phyloP scores from a whole-genome alignment of 352 stramenopile genomes.

The Phytopythium kandeliae region DNA sequence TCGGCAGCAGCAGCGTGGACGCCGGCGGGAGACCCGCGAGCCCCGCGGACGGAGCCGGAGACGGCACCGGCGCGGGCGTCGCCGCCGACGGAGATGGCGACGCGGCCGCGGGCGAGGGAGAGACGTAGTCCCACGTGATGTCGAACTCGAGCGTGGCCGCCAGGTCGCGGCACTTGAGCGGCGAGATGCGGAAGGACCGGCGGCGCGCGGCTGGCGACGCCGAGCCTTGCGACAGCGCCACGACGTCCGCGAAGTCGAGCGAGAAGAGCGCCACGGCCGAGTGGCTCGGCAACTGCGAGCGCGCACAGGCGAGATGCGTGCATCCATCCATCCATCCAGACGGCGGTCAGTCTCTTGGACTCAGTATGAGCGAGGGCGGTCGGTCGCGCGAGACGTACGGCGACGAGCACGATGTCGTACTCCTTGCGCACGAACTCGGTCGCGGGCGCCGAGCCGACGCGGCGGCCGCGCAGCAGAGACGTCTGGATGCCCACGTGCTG shows the following conservation, averaged over 20 bases:
- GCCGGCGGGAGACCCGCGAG: slow-evolving; percentile 30
- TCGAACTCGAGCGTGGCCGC: slow-evolving; percentile 71
- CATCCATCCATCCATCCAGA: too few species aligned
- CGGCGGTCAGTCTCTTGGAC: too few species aligned
- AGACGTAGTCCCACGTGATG: slow-evolving; percentile 60
- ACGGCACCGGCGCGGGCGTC: slow-evolving; percentile 23
- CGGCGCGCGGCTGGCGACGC: slow-evolving; percentile 19
- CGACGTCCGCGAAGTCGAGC: slow-evolving; percentile 65
- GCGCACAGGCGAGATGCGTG: too few species aligned
- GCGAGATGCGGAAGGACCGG: slow-evolving; percentile 55
- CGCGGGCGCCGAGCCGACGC: slow-evolving; percentile 4
- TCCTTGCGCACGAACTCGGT: slow-evolving; percentile 67
- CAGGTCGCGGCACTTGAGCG: slow-evolving; percentile 70
- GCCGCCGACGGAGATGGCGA: background rate
- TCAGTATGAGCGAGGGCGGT: too few species aligned
- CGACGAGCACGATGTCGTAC: slow-evolving; percentile 79
- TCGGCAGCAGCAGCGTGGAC: slow-evolving; percentile 23
- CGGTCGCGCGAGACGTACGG: slow-evolving; percentile 21
- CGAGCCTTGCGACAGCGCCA: slow-evolving; percentile 33
- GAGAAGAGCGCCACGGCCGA: slow-evolving; percentile 73
- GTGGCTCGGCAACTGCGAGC: slow-evolving; percentile 58
- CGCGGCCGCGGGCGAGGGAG: slow-evolving; percentile 10
- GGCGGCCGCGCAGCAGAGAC: slow-evolving; percentile 43
- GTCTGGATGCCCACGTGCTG: slow-evolving; percentile 77
- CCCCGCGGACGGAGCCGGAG: too few species aligned